Evolutionary conservation across 2,329 filamentous ascomycete species (phyloP), one percentile per base, ranked within the genome.

Genomic region (Ceratocystis cacaofunesta): DNA sequence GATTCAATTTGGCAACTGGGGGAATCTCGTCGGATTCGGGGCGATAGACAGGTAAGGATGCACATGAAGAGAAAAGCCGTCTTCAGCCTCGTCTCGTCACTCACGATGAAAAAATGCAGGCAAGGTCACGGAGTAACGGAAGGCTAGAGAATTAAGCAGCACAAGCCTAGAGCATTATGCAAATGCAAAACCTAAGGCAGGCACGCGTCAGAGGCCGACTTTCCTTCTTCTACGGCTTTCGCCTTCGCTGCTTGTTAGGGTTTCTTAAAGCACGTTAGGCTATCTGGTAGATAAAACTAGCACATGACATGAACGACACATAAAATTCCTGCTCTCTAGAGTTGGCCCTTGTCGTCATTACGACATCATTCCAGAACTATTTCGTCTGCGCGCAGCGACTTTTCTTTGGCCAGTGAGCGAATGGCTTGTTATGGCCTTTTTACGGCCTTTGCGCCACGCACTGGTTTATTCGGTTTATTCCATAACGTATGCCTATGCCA

Each of bases 191-290:
- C 28, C n/a, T 17, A 17, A 28, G 55, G 55, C 36, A 58, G 15
- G 55, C 15, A 58, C 55, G 55, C 55, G 55, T 58, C 55, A 58
- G 22, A n/a, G 28, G 28, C 7, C 28, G 17, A n/a, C 15, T n/a
- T 17, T 57, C 25, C 55, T 32, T 32, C 15, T 19, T 36, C 28
- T 8, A 58, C 55, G 55, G 55, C 28, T 17, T 58, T 58, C 28
- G 55, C 55, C 55, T 58, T 30, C 32, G 55, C 32, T 58, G 15
- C 28, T 58, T 58, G 17, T 58, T 58, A 36, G 55, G 55, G 55
- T 58, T 58, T n/a, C 15, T 58, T 30, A 36, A 58, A 10, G 3
- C 48, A 25, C 0, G 17, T 5, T 48, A 48, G 19, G 19, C 50
- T 2, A 30, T 15, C 22, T 22, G 5, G 50, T 19, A 55, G 12